Evolutionary conservation across 768 basidiomycete species (phyloP).

Genomic region (Trametes meyenii): DNA sequence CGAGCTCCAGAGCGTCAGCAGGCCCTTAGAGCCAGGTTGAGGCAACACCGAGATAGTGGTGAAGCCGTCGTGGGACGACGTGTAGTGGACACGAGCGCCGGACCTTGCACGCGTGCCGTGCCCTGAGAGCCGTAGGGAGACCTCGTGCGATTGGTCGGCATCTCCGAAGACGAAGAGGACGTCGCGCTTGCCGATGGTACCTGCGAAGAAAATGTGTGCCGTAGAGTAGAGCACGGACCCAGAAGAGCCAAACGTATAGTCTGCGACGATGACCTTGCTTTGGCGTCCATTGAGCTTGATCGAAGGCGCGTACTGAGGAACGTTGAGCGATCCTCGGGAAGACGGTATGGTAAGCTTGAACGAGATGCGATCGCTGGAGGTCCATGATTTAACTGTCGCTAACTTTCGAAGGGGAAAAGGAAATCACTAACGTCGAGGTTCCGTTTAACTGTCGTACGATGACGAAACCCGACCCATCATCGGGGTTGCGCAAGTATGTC

Average conservation of each 20-base stretch:
- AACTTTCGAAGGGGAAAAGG: neutral
- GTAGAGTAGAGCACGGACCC: slow-evolving; percentile 70
- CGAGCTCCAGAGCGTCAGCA: slow-evolving; percentile 69
- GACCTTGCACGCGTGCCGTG: slow-evolving; percentile 17
- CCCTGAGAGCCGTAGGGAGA: slow-evolving; percentile 33
- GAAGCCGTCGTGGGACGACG: slow-evolving; percentile 26
- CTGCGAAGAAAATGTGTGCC: slow-evolving; percentile 68
- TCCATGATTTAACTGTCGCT: neutral
- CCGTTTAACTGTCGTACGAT: slow-evolving; percentile 70
- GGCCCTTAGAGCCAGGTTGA: slow-evolving; percentile 49
- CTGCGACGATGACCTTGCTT: slow-evolving; percentile 71
- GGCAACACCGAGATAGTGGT: slow-evolving; percentile 57
- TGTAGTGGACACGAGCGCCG: slow-evolving; percentile 33
- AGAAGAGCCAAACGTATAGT: slow-evolving; percentile 66
- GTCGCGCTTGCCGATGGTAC: slow-evolving; percentile 46
- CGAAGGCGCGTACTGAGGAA: slow-evolving; percentile 57
- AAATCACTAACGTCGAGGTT: slow-evolving; percentile 57
- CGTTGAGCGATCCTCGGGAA: slow-evolving; percentile 50
- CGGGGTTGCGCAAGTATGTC: slow-evolving; percentile 71
- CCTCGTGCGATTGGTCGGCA: slow-evolving; percentile 37
- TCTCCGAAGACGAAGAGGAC: slow-evolving; percentile 45
- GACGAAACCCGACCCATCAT: slow-evolving; percentile 67
- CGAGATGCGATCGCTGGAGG: slow-evolving; percentile 45
- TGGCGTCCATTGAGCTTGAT: slow-evolving; percentile 71
- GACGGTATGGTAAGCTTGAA: slow-evolving; percentile 70